A percentile compares a stretch with the other conserved stretches of the same genome.
These are phyloP conservation scores for Neoscytalidium dimidiatum DNA, from an alignment of 2,329 filamentous ascomycete genomes.

Conservation along the genomic window DNA sequence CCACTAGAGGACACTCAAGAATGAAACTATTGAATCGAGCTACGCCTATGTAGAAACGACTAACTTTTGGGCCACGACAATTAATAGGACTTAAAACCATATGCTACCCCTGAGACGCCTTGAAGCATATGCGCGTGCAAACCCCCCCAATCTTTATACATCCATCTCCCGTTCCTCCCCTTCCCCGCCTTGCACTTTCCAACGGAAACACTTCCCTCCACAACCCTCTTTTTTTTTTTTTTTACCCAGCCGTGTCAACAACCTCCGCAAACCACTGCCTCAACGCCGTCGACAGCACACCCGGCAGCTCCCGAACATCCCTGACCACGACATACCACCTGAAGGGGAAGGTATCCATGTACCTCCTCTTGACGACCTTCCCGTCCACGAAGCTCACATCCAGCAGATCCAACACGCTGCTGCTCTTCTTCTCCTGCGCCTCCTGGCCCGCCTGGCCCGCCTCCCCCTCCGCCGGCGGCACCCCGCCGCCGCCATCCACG, in stretches of 20 bases:
- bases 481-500: slow-evolving; percentile 65
- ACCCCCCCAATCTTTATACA: too few relatives aligned
- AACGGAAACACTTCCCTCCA: background rate
- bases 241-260: slow-evolving; percentile 42
- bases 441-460: slow-evolving; percentile 1
- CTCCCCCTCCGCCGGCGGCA: slow-evolving; percentile 16
- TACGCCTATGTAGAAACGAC: background rate
- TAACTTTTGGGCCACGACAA: background rate
- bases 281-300: slow-evolving; percentile 81
- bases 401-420: slow-evolving; percentile 83
- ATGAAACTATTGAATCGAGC: background rate
- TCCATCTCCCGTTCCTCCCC: background rate
- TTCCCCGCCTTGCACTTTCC: background rate
- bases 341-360: slow-evolving; percentile 95
- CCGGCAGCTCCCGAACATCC: slow-evolving; percentile 86
- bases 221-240: background rate
- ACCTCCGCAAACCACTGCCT: slow-evolving; percentile 92
- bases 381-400: slow-evolving; percentile 78
- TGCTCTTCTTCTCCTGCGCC: slow-evolving; percentile 48
- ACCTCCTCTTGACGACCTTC: slow-evolving; percentile 79
- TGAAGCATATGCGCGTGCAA: too few relatives aligned
- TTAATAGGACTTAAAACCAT: background rate
- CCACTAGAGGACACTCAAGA: background rate
- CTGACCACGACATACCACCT: slow-evolving; percentile 95
- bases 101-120: too few relatives aligned